phyloP scores from a whole-genome alignment of 257 asterid genomes.

The Thymus quinquecostatus region DNA sequence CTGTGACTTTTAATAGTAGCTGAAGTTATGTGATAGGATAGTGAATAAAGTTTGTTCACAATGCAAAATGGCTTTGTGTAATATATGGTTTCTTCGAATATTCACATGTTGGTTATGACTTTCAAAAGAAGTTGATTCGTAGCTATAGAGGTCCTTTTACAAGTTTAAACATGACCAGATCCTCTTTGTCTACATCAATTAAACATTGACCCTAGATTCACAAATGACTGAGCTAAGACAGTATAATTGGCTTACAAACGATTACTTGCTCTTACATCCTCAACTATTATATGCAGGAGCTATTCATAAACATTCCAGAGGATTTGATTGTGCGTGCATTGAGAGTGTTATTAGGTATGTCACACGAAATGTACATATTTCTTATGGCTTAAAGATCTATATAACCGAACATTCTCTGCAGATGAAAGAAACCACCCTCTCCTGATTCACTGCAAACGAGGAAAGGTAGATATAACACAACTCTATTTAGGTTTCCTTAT shows the following conservation, averaged over 20 bases:
- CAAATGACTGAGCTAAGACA: neutral
- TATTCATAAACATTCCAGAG: constrained; percentile 67
- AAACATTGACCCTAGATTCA: neutral
- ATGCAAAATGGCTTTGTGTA: neutral
- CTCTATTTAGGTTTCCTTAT: neutral
- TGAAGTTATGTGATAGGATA: constrained; percentile 5
- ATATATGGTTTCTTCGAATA: neutral
- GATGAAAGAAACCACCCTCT: constrained; percentile 81
- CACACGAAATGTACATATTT: neutral
- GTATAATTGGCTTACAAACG: neutral
- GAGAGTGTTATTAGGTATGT: constrained; percentile 61
- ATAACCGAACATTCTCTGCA: constrained; percentile 33
- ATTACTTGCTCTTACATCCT: constrained; percentile 1
- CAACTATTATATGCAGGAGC: constrained; percentile 60
- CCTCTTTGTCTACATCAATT: neutral
- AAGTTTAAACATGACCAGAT: neutral
- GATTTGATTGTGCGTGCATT: constrained; percentile 60
- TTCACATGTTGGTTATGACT: neutral
- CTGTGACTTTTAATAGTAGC: neutral
- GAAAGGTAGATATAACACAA: constrained; percentile 58
- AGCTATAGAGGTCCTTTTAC: neutral
- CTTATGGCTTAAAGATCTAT: neutral
- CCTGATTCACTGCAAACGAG: constrained; percentile 89
- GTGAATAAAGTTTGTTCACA: neutral
- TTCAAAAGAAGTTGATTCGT: neutral